These are phyloP conservation scores for Lithospermum erythrorhizon DNA, from an alignment of 257 asterid genomes.

Conservation along the genomic window DNA sequence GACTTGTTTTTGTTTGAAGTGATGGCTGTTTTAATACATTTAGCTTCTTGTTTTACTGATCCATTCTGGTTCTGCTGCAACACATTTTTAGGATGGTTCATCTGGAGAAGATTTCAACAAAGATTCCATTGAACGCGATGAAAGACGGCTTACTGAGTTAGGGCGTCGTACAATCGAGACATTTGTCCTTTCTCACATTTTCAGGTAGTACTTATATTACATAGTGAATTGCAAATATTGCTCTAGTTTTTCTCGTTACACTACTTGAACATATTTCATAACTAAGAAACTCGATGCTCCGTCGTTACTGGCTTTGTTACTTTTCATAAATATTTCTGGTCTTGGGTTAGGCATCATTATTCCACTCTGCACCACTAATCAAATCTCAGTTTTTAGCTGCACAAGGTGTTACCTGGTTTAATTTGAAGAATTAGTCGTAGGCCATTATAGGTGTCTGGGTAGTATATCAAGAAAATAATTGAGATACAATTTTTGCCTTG, in stretches of 20 bases:
- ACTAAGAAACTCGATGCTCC: too few relatives aligned
- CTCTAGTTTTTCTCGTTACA: background rate
- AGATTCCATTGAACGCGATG: conserved; percentile 74
- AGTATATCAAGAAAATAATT: too few relatives aligned
- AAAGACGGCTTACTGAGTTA: conserved; percentile 87
- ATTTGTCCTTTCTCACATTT: conserved; percentile 72
- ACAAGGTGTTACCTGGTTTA: too few relatives aligned
- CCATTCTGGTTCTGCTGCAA: conserved; percentile 11
- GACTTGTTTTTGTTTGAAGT: too few relatives aligned
- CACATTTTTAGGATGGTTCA: conserved; percentile 51
- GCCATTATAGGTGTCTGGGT: too few relatives aligned
- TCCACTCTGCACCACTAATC: too few relatives aligned
- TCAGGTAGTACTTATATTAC: conserved; percentile 35
- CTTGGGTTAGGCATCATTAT: too few relatives aligned
- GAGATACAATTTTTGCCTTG: too few relatives aligned
- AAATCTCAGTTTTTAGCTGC: too few relatives aligned
- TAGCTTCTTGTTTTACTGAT: background rate
- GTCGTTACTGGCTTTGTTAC: too few relatives aligned
- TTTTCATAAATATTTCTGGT: too few relatives aligned
- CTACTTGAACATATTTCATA: background rate
- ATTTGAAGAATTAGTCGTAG: too few relatives aligned
- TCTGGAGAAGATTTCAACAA: conserved; percentile 74
- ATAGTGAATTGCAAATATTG: background rate
- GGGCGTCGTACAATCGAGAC: conserved; percentile 94
- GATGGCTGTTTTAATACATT: background rate